Conservation (phyloP, 164 flowering plant species). For the Cinnamomum micranthum region DNA sequence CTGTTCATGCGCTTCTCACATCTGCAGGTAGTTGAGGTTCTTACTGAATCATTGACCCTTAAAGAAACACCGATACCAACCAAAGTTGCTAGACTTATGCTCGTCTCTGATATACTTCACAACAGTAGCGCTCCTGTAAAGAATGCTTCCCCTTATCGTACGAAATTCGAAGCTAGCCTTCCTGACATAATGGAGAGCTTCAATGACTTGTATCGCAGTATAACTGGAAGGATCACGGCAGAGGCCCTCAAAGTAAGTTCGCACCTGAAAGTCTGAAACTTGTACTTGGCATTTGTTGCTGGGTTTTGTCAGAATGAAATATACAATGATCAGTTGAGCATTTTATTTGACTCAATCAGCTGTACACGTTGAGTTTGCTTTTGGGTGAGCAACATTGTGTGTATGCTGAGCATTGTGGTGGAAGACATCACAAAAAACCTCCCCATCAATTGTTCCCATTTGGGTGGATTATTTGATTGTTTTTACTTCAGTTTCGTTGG, state of each 20-base stretch:
- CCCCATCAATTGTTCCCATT: neutral
- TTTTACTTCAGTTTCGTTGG: neutral
- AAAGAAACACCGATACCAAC: slow-evolving; percentile 96
- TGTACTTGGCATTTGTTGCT: neutral
- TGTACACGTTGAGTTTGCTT: neutral
- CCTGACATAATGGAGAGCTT: slow-evolving; percentile 99
- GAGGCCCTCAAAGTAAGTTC: slow-evolving; percentile 88
- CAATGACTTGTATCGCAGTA: slow-evolving; percentile 86
- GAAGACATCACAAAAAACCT: neutral
- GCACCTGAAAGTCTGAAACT: too few species aligned
- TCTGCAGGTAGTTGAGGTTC: slow-evolving; percentile 88
- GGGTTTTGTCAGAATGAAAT: neutral
- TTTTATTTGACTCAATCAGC: neutral
- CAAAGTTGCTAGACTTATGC: slow-evolving; percentile 99
- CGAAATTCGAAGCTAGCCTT: slow-evolving; percentile 89
- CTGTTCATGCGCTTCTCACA: neutral
- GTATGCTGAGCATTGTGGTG: neutral
- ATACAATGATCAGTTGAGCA: neutral
- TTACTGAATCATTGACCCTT: slow-evolving; percentile 94
- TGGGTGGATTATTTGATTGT: neutral
- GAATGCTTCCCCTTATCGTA: slow-evolving; percentile 98
- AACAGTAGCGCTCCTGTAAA: slow-evolving; percentile 99
- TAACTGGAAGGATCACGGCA: slow-evolving; percentile 96
- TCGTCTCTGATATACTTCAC: slow-evolving; percentile 96
- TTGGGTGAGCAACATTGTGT: neutral